Percentiles rank a stretch among this genome's conserved stretches.
Evolutionary conservation across 2,329 filamentous ascomycete species (phyloP).

Genomic region (Aspergillus aculeatinus): DNA sequence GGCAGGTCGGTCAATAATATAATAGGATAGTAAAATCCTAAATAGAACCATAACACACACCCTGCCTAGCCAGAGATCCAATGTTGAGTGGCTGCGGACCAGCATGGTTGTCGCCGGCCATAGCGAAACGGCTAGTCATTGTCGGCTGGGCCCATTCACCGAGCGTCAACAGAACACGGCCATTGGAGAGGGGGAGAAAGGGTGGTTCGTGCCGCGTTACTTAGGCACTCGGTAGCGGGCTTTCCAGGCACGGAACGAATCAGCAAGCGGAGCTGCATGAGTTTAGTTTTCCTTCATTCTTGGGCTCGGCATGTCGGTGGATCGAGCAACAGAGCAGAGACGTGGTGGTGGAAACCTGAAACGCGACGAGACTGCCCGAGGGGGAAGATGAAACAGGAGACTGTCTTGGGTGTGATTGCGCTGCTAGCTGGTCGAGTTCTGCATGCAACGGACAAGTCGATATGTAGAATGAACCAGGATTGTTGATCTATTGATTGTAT

Average conservation of each 20-base stretch:
- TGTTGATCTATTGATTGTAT: background rate
- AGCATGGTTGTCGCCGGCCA: slow-evolving; percentile 1
- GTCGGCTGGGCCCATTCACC: slow-evolving; percentile 9
- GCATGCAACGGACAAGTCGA: background rate
- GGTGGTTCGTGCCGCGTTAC: slow-evolving; percentile 1
- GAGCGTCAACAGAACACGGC: background rate
- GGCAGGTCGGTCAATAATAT: slow-evolving; percentile 4
- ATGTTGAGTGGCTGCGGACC: background rate
- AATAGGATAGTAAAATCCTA: slow-evolving; percentile 6
- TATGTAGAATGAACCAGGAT: background rate
- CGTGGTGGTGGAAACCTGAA: slow-evolving; percentile 14
- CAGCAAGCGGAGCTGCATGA: slow-evolving; percentile 1
- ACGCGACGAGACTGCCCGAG: slow-evolving; percentile 12
- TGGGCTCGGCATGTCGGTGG: slow-evolving; percentile 18
- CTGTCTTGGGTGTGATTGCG: background rate
- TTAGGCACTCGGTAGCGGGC: background rate
- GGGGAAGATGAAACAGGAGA: slow-evolving; percentile 21
- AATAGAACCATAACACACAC: background rate
- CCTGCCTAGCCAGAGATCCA: background rate
- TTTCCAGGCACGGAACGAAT: slow-evolving; percentile 12
- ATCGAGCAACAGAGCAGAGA: slow-evolving; percentile 9
- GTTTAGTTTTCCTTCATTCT: slow-evolving; percentile 16
- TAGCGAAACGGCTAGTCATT: slow-evolving; percentile 7
- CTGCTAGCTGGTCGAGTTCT: background rate
- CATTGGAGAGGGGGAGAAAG: slow-evolving; percentile 1